These are phyloP conservation scores for Cyclotella choctawhatcheeana DNA, from an alignment of 108 stramenopile species.

Conservation along the genomic window DNA sequence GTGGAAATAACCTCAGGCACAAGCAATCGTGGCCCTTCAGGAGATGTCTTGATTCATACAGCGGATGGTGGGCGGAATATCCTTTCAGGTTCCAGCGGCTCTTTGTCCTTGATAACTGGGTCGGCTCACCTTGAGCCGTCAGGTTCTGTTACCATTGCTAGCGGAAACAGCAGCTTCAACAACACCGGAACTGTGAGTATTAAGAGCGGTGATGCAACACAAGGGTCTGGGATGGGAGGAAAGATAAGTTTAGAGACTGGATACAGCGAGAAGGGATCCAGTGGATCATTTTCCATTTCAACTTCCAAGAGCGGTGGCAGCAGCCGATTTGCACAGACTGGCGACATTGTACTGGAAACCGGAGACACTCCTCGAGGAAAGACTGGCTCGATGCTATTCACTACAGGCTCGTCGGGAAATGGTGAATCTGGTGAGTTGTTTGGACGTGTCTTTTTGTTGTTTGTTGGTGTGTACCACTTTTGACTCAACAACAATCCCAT, in stretches of 20 bases:
- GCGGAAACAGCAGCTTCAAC: neutral
- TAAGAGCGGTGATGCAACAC: slow-evolving; percentile 9
- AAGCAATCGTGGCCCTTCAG: slow-evolving; percentile 27
- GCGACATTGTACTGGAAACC: slow-evolving; percentile 12
- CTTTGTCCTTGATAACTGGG: slow-evolving; percentile 32
- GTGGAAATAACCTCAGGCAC: slow-evolving; percentile 29
- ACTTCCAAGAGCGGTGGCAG: slow-evolving; percentile 14
- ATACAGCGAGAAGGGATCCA: slow-evolving; percentile 9
- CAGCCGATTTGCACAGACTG: slow-evolving; percentile 22
- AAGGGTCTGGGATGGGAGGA: slow-evolving; percentile 4
- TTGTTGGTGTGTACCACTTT: neutral
- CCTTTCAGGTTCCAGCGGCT: slow-evolving; percentile 16
- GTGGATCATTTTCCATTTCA: slow-evolving; percentile 19
- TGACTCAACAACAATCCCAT: neutral
- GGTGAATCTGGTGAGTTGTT: slow-evolving; percentile 15
- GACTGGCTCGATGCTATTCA: slow-evolving; percentile 16
- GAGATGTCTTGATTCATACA: slow-evolving; percentile 21
- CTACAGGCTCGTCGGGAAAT: slow-evolving; percentile 15
- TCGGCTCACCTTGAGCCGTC: slow-evolving; percentile 4
- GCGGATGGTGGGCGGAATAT: neutral
- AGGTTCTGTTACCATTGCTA: slow-evolving; percentile 14
- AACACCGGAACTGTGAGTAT: neutral
- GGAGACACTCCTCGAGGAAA: slow-evolving; percentile 14
- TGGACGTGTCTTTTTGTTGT: neutral
- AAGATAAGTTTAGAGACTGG: slow-evolving; percentile 17